Base-by-base conservation (phyloP, 2,329 filamentous ascomycete genomes). In the Diplodia scrobiculata region DNA sequence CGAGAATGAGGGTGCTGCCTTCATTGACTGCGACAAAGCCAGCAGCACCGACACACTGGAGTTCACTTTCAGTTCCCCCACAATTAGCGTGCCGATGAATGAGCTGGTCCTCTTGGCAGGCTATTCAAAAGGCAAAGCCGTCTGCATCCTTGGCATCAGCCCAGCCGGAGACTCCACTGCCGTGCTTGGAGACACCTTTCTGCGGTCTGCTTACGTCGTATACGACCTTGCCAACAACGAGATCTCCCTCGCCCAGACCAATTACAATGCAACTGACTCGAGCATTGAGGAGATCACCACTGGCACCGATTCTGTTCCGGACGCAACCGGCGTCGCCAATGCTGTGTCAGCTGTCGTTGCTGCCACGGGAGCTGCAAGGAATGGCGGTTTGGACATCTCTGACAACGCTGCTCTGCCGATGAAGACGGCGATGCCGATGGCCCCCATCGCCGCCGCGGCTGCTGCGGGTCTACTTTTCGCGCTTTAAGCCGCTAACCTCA, bases 131-230 rank as follows among this genome's bases (percentile, higher is more conserved):
- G 79, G 79, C 53, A 69, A 79, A 41, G 73, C 75, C 9, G 69
- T 82, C 50, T 83, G 81, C 69, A 81, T 83, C 51, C 72, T 83
- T 17, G 77, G 84, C 36, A 84, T 88, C 69, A 77, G 76, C 2
- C 83, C 84, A 0, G 78, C 84, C 0, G 81, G 79, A 38, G 75
- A 76, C 68, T 81, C 79, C 25, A 75, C 79, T 2, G 74, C 81
- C 6, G 82, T 87, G 6, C 79, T 88, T 1, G 86, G 86, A 34
- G 86, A 88, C 73, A 88, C 86, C 0, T 88, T 88, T 77, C 76
- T 88, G 17, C 83, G 86, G 65, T 85, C 81, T 65, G 86, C 86
- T 2, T 88, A 88, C 71, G 84, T 87, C 52, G 86, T 88, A 1
- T 88, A 87, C 74, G 85, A 88, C 68, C 77, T 88, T 14, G 75